Percentiles rank a stretch among this genome's conserved stretches.
phyloP scores from a whole-genome alignment of 768 basidiomycete species.

The Steccherinum ochraceum region DNA sequence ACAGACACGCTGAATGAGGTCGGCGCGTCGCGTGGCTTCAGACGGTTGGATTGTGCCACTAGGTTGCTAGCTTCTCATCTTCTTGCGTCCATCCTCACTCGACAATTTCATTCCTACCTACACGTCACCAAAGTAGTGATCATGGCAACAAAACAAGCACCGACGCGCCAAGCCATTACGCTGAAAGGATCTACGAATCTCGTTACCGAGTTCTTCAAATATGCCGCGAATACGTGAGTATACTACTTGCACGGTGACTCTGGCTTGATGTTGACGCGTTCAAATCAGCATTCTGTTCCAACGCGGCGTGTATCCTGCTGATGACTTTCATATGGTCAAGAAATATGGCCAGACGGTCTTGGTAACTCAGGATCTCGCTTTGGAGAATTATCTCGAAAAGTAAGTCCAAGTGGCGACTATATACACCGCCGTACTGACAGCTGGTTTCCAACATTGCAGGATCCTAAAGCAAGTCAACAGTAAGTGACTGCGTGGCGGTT shows the following conservation, averaged over 20 bases:
- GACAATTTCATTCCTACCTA: too few relatives aligned
- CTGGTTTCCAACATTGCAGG: conserved; percentile 40
- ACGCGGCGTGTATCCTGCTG: conserved; percentile 92
- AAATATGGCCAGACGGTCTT: conserved; percentile 97
- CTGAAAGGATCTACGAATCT: conserved; percentile 92
- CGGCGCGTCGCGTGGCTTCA: conserved; percentile 1
- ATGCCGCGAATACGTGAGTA: conserved; percentile 92
- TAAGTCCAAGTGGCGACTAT: conserved; percentile 21
- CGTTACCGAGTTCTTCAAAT: conserved; percentile 99
- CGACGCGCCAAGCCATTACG: conserved; percentile 72
- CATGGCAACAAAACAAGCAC: conserved; percentile 43
- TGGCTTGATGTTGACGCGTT: conserved; percentile 7
- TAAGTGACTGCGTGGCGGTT: conserved; percentile 32
- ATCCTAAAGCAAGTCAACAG: conserved; percentile 91
- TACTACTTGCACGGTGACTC: not conserved
- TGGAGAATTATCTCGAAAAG: conserved; percentile 92
- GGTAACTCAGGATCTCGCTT: conserved; percentile 86
- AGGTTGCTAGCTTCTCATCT: too few relatives aligned
- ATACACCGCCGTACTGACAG: not conserved
- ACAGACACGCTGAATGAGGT: conserved; percentile 1
- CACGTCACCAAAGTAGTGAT: too few relatives aligned
- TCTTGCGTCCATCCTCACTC: too few relatives aligned
- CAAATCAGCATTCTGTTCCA: conserved; percentile 83
- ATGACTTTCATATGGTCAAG: conserved; percentile 99
- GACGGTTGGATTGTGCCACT: conserved; percentile 1